These are phyloP conservation scores for Mycena filopes DNA, from an alignment of 768 basidiomycete genomes.

Conservation along the genomic window DNA sequence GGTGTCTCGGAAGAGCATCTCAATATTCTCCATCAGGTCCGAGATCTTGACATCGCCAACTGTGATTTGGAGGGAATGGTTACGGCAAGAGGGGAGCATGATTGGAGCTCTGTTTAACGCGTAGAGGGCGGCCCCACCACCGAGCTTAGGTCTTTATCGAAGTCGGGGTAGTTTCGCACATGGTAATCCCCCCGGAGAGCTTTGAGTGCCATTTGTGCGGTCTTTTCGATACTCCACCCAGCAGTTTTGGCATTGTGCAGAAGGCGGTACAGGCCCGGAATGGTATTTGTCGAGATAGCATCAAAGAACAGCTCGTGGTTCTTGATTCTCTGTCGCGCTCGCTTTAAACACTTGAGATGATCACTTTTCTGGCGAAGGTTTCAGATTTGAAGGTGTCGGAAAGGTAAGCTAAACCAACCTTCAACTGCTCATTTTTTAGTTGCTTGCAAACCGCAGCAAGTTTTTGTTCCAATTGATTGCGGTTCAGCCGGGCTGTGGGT, in stretches of 20 bases:
- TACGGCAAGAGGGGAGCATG: conserved; percentile 36
- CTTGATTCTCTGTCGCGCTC: neutral
- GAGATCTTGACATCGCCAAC: conserved; percentile 5
- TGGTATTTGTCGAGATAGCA: neutral
- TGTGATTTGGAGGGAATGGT: conserved; percentile 31
- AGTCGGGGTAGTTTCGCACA: conserved; percentile 34
- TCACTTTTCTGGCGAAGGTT: neutral
- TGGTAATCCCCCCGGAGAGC: conserved; percentile 35
- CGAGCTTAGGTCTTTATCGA: conserved; percentile 43
- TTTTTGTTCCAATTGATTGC: neutral
- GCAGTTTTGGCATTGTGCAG: conserved; percentile 1
- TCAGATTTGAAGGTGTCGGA: neutral
- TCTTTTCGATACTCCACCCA: neutral
- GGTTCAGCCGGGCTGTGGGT: conserved; percentile 8
- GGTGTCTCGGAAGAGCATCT: neutral
- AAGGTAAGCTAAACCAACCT: conserved; percentile 8
- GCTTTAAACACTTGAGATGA: neutral
- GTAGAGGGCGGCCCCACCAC: conserved; percentile 43
- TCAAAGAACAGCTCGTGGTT: neutral
- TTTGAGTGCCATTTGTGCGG: neutral
- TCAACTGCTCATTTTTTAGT: conserved; percentile 13
- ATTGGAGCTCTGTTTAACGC: conserved; percentile 40
- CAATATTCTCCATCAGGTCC: conserved; percentile 10
- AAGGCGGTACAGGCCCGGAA: conserved; percentile 4
- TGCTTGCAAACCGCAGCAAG: neutral